Conservation (phyloP, 768 basidiomycete species). For the Pholiota microspora region DNA sequence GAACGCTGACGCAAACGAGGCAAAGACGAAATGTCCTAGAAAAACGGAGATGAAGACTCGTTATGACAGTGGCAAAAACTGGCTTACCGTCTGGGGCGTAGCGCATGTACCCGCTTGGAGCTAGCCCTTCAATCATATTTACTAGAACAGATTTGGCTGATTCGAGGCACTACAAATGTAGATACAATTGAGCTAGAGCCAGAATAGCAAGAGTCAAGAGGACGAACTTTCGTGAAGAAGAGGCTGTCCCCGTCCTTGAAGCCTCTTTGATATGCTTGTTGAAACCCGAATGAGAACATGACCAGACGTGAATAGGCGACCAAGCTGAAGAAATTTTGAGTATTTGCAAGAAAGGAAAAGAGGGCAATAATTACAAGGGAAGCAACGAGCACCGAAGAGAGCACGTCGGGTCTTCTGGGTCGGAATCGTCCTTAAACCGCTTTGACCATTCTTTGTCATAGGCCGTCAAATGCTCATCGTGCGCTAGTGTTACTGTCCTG, state of each 20-base stretch:
- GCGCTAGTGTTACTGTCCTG: slow-evolving; percentile 55
- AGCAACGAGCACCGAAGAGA: slow-evolving; percentile 63
- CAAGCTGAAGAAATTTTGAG: slow-evolving; percentile 42
- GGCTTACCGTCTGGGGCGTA: slow-evolving; percentile 71
- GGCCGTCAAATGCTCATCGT: slow-evolving; percentile 54
- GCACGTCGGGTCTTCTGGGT: slow-evolving; percentile 54
- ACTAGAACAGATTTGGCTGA: slow-evolving; percentile 67
- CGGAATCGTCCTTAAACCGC: slow-evolving; percentile 59
- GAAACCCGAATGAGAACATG: slow-evolving; percentile 86
- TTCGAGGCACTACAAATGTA: slow-evolving; percentile 54
- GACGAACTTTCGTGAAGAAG: slow-evolving; percentile 63
- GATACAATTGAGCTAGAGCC: neutral
- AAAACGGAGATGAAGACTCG: neutral
- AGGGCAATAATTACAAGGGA: slow-evolving; percentile 61
- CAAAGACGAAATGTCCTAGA: slow-evolving; percentile 72
- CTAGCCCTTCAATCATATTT: slow-evolving; percentile 62
- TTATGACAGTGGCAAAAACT: slow-evolving; percentile 5
- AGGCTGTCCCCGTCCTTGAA: slow-evolving; percentile 59
- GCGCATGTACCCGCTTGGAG: slow-evolving; percentile 73
- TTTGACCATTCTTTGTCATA: slow-evolving; percentile 69
- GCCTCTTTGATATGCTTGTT: slow-evolving; percentile 75
- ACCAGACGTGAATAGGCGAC: slow-evolving; percentile 78
- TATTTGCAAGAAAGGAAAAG: neutral
- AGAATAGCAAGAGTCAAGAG: neutral
- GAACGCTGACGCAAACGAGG: slow-evolving; percentile 81